Percentiles rank a stretch among this genome's conserved stretches.
Evolutionary conservation across 2,329 filamentous ascomycete species (phyloP).

Genomic region (Arthroderma sp.): DNA sequence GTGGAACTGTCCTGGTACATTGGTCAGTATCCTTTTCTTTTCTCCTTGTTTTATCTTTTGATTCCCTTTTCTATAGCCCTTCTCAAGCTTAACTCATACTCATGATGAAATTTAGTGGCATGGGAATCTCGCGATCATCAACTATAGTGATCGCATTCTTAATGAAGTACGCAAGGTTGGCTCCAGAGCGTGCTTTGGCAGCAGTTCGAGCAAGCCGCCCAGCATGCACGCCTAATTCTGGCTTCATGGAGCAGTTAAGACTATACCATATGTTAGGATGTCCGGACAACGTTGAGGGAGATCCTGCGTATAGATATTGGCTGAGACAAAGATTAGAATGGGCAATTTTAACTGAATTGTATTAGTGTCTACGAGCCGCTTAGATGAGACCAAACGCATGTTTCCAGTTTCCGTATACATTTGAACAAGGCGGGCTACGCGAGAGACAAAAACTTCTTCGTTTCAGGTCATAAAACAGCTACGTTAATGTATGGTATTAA

Average conservation of each 20-base stretch:
- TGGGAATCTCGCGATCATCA: conserved; percentile 89
- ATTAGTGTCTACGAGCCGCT: no score
- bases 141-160: conserved; percentile 74
- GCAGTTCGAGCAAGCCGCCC: conserved; percentile 57
- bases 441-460: no score
- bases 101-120: conserved; percentile 51
- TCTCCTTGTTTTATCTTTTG: no score
- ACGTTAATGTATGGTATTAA: background rate
- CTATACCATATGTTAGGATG: conserved; percentile 81
- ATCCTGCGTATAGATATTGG: conserved; percentile 70
- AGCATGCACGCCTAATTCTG: conserved; percentile 75
- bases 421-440: no score
- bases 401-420: no score
- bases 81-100: background rate
- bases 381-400: no score
- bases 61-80: no score
- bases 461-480: background rate
- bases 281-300: conserved; percentile 53
- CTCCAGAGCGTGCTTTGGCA: conserved; percentile 51
- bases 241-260: conserved; percentile 77
- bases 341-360: background rate
- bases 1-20: conserved; percentile 51
- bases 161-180: conserved; percentile 49
- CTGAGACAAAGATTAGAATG: background rate
- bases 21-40: conserved; percentile 41